phyloP scores from a whole-genome alignment of 2,329 filamentous ascomycete genomes.

The Phyllosticta paracitricarpa region DNA sequence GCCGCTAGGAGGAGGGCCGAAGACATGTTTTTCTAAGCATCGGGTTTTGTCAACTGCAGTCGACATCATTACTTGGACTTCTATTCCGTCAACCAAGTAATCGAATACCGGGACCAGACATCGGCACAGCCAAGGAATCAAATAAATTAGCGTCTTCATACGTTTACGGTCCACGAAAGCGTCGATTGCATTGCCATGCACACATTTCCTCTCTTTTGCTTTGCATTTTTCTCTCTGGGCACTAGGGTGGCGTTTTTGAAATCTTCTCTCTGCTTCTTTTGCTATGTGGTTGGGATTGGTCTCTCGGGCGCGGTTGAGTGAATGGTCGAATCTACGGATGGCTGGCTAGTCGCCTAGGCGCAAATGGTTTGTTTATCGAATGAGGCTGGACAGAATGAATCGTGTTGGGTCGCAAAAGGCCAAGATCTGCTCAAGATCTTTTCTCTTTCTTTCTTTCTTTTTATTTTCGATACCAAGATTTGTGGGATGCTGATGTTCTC shows the following conservation, averaged over 20 bases:
- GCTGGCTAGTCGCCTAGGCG: neutral
- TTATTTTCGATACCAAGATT: neutral
- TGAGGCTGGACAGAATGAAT: neutral
- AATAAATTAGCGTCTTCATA: neutral
- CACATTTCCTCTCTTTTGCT: neutral
- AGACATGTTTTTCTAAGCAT: constrained; percentile 15
- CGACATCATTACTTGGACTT: neutral
- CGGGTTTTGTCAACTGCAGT: neutral
- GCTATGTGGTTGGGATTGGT: neutral
- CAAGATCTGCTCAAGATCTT: neutral
- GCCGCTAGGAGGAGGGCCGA: constrained; percentile 20
- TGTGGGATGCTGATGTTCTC: neutral
- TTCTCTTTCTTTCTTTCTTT: too few relatives aligned
- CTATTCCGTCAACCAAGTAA: neutral
- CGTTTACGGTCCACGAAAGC: neutral
- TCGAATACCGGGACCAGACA: neutral
- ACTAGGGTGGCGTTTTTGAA: neutral
- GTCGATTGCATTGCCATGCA: neutral
- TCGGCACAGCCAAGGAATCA: neutral
- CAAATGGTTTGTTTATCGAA: neutral
- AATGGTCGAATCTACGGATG: neutral
- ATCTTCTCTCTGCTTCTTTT: neutral
- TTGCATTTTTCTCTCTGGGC: neutral
- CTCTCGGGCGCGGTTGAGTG: neutral
- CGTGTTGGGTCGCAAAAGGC: neutral